Percentiles rank a stretch among this genome's conserved stretches.
phyloP scores from a whole-genome alignment of 2,329 filamentous ascomycete species.

The Penicillium sp. region DNA sequence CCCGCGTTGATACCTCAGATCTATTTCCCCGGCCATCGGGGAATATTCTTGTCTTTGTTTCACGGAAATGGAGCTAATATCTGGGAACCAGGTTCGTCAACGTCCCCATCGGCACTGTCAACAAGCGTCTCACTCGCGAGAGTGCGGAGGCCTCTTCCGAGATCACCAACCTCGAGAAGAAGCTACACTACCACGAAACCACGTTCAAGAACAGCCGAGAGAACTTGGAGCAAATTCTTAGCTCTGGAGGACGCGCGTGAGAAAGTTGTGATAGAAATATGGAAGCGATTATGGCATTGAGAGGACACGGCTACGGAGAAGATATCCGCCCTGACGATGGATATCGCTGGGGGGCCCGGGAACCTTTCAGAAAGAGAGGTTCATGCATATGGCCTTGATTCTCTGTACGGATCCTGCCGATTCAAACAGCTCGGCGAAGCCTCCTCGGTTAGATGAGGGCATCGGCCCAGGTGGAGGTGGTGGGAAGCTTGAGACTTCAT shows the following conservation, averaged over 20 bases:
- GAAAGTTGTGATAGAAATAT: neutral
- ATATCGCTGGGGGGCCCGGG: neutral
- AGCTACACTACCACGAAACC: slow-evolving; percentile 89
- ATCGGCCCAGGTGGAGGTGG: neutral
- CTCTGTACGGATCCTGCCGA: neutral
- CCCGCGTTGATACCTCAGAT: slow-evolving; percentile 19
- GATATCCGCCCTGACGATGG: neutral
- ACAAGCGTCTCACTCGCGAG: slow-evolving; percentile 76
- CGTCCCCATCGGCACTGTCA: slow-evolving; percentile 73
- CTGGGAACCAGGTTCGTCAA: slow-evolving; percentile 76
- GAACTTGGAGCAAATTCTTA: slow-evolving; percentile 88
- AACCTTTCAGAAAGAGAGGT: neutral
- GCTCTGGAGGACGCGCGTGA: slow-evolving; percentile 54
- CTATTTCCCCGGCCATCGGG: neutral
- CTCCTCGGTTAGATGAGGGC: neutral
- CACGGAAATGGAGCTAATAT: slow-evolving; percentile 3
- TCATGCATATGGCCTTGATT: neutral
- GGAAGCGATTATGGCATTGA: neutral
- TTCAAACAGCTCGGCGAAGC: neutral
- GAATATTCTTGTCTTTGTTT: neutral
- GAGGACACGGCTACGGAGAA: neutral
- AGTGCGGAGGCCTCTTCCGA: slow-evolving; percentile 77
- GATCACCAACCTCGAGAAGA: slow-evolving; percentile 82
- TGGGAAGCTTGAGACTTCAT: neutral
- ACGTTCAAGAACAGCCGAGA: slow-evolving; percentile 93